phyloP scores from a whole-genome alignment of 2,329 filamentous ascomycete species.

The Phaeosphaeriaceae sp. region DNA sequence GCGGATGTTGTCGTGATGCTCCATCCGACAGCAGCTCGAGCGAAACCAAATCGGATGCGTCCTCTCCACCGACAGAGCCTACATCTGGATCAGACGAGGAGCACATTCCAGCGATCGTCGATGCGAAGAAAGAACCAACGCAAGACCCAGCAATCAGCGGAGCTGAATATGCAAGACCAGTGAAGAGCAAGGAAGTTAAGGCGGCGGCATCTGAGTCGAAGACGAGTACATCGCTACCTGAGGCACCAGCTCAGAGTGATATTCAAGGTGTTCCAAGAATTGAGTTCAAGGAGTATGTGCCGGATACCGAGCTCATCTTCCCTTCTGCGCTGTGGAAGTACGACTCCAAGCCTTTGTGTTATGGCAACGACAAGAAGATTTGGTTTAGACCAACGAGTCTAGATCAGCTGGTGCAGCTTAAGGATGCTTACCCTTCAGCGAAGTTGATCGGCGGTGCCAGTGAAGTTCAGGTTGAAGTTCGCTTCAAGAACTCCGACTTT shows the following conservation, averaged over 20 bases:
- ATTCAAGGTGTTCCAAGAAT: conserved; percentile 58
- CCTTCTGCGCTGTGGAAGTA: conserved; percentile 84
- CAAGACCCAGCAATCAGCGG: conserved; percentile 36
- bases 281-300: conserved; percentile 88
- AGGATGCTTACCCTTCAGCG: conserved; percentile 81
- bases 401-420: conserved; percentile 86
- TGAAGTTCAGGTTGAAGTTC: conserved; percentile 96
- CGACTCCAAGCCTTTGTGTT: conserved; percentile 78
- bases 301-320: conserved; percentile 92
- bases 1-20: conserved; percentile 47
- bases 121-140: conserved; percentile 28
- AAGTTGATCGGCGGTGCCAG: conserved; percentile 95
- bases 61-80: conserved; percentile 40
- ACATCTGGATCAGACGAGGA: conserved; percentile 36
- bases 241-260: conserved; percentile 63
- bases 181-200: conserved; percentile 44
- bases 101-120: conserved; percentile 31
- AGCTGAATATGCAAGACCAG: conserved; percentile 40
- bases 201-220: conserved; percentile 58
- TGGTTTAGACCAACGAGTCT: conserved; percentile 92
- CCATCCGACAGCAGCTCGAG: conserved; percentile 39
- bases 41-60: conserved; percentile 34
- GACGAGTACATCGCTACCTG: conserved; percentile 41
- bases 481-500: conserved; percentile 94
- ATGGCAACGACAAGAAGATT: conserved; percentile 90